These are phyloP conservation scores for Dipodascus albidus DNA, from an alignment of 805 yeast genomes.

Conservation along the genomic window DNA sequence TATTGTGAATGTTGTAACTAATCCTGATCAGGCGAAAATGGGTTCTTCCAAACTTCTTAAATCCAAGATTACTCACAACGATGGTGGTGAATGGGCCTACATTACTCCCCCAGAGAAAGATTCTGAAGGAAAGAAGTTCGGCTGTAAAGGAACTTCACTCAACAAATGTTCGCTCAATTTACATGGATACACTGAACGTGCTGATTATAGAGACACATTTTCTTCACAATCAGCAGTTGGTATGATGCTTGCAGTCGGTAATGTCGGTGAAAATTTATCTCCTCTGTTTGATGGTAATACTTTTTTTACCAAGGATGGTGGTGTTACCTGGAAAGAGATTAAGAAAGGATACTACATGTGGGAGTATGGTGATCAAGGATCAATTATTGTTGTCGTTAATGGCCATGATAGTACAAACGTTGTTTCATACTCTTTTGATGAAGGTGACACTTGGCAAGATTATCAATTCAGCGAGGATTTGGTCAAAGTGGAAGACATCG, in stretches of 20 bases:
- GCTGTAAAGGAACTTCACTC: conserved; percentile 37
- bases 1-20: conserved; percentile 56
- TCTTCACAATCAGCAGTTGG: conserved; percentile 89
- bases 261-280: conserved; percentile 57
- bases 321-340: conserved; percentile 76
- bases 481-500: conserved; percentile 55
- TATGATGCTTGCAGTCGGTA: conserved; percentile 83
- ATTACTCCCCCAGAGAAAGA: conserved; percentile 60
- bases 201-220: conserved; percentile 71
- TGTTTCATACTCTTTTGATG: conserved; percentile 59
- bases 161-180: conserved; percentile 68
- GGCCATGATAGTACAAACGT: conserved; percentile 46
- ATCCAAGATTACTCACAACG: conserved; percentile 73
- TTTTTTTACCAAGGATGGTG: conserved; percentile 81
- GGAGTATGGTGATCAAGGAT: conserved; percentile 96
- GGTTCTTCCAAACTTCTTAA: conserved; percentile 47
- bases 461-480: conserved; percentile 47
- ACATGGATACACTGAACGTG: conserved; percentile 84
- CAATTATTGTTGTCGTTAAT: conserved; percentile 64
- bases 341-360: conserved; percentile 68
- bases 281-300: conserved; percentile 48
- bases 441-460: conserved; percentile 67
- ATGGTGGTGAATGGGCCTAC: conserved; percentile 79
- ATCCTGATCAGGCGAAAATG: conserved; percentile 33
- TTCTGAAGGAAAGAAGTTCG: conserved; percentile 43